These are phyloP conservation scores for Hebeloma cylindrosporum DNA, from an alignment of 768 basidiomycete genomes.

Conservation along the genomic window DNA sequence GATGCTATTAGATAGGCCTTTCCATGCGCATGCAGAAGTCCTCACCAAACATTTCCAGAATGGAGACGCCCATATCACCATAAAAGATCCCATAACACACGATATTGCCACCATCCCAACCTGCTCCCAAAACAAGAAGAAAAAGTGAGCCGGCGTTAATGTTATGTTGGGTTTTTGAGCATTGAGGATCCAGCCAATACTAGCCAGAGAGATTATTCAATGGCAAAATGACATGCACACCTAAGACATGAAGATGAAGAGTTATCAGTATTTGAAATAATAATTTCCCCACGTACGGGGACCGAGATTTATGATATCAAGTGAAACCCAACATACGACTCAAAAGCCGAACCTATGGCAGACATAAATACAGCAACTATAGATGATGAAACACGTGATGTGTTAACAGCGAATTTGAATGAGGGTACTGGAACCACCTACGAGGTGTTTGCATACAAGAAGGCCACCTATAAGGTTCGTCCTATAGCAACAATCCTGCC, in stretches of 20 bases:
- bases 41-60: slow-evolving; percentile 5
- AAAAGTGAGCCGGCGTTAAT: neutral
- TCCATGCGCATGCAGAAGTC: slow-evolving; percentile 16
- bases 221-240: too few relatives aligned
- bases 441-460: slow-evolving; percentile 28
- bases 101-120: slow-evolving; percentile 14
- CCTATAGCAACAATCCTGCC: slow-evolving; percentile 35
- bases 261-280: too few relatives aligned
- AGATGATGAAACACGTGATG: too few relatives aligned
- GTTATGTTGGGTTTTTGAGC: neutral
- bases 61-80: slow-evolving; percentile 5
- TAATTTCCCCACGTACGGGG: too few relatives aligned
- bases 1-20: slow-evolving; percentile 22
- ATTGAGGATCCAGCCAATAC: slow-evolving; percentile 6
- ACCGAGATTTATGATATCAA: too few relatives aligned
- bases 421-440: neutral
- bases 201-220: too few relatives aligned
- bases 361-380: neutral
- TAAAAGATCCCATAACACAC: slow-evolving; percentile 18
- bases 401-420: neutral
- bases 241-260: too few relatives aligned
- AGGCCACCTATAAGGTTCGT: slow-evolving; percentile 28
- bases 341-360: too few relatives aligned
- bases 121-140: neutral
- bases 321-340: too few relatives aligned